Evolutionary conservation across 1,284 basidiomycete genomes (phyloP).

Genomic region (Lignosus rhinocerotis): DNA sequence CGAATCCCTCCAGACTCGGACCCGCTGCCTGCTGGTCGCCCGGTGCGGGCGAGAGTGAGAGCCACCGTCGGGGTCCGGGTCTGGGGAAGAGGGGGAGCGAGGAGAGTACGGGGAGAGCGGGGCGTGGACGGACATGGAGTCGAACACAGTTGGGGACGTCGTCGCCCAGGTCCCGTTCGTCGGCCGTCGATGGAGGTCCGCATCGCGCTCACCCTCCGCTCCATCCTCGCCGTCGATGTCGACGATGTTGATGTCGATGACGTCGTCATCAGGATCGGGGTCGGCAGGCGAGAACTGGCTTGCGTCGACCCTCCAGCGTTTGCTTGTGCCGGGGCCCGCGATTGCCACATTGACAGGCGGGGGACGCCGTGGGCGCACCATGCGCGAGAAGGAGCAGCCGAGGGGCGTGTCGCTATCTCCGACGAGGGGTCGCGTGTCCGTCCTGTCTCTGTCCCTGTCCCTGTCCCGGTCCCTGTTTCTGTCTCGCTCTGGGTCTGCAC

Average conservation of each 20-base stretch:
- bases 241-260: neutral
- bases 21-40: neutral
- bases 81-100: conserved; percentile 1
- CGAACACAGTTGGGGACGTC: neutral
- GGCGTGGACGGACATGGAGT: conserved; percentile 10
- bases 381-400: neutral
- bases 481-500: too few species aligned
- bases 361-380: neutral
- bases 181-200: neutral
- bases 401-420: neutral
- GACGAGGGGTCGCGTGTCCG: neutral
- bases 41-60: neutral
- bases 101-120: conserved; percentile 8
- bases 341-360: neutral
- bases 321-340: neutral
- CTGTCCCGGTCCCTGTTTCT: neutral
- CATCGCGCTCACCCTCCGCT: neutral
- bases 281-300: neutral
- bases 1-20: neutral
- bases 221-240: too few species aligned
- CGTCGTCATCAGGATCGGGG: neutral
- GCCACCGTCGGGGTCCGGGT: too few species aligned
- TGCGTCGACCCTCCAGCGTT: neutral
- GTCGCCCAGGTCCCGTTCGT: neutral
- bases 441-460: too few species aligned